These are phyloP conservation scores for Cymbopogon flexuosus DNA, from an alignment of 202 grass and related monocot genomes.

Conservation along the genomic window DNA sequence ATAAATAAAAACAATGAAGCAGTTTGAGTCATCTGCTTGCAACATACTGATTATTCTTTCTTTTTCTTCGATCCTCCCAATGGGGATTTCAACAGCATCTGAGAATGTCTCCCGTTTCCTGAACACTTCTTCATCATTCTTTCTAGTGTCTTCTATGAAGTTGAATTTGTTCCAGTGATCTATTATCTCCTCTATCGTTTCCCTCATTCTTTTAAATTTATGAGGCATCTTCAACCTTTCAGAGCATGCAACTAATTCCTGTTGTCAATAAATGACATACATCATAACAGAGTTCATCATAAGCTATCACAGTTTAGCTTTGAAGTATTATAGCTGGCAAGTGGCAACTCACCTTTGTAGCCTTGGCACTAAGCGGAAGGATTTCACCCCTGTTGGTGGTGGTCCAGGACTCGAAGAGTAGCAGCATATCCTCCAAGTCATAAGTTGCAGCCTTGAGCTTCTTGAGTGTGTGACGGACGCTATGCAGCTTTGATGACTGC, in stretches of 20 bases:
- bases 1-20: constrained; percentile 7
- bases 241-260: background rate
- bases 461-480: constrained; percentile 3
- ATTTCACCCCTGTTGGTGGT: background rate
- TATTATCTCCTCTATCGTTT: constrained; percentile 23
- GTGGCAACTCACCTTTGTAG: background rate
- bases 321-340: background rate
- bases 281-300: background rate
- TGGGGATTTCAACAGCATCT: background rate
- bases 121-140: background rate
- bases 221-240: background rate
- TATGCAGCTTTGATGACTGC: background rate
- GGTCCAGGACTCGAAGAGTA: background rate
- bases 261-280: background rate
- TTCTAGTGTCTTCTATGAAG: background rate
- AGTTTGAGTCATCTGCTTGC: background rate
- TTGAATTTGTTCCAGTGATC: background rate
- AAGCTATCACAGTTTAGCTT: background rate
- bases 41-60: constrained; percentile 28
- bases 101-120: background rate
- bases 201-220: constrained; percentile 24
- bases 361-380: background rate
- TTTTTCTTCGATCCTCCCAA: constrained; percentile 26
- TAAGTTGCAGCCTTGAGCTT: constrained; percentile 35
- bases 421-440: constrained; percentile 36